Evolutionary conservation across 805 yeast genomes (phyloP).

Genomic region (Cephaloascus albidus): DNA sequence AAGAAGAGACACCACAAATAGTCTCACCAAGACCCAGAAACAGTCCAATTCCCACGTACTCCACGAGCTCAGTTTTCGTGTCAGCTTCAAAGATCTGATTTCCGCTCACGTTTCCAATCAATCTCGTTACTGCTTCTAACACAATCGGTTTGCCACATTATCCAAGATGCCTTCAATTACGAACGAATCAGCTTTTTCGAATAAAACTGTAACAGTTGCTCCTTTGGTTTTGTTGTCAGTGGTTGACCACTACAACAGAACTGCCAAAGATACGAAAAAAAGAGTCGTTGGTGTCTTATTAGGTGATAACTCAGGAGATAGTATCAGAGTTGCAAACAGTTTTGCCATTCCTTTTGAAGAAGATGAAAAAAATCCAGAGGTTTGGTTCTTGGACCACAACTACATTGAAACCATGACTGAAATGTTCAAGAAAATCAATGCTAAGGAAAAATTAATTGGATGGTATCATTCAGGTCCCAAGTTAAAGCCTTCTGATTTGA

Average conservation of each 20-base stretch:
- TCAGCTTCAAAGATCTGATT: no score
- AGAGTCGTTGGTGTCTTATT: conserved; percentile 91
- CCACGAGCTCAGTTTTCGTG: no score
- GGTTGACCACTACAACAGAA: conserved; percentile 90
- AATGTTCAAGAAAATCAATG: conserved; percentile 96
- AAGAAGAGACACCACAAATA: no score
- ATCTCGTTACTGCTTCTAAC: no score
- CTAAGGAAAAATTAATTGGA: conserved; percentile 93
- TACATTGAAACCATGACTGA: conserved; percentile 94
- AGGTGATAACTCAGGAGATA: conserved; percentile 59
- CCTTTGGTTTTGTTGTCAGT: conserved; percentile 91
- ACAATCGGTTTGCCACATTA: neutral
- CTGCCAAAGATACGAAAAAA: conserved; percentile 62
- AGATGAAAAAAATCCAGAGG: conserved; percentile 82
- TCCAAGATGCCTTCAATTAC: conserved; percentile 14
- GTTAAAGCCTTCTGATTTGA: conserved; percentile 76
- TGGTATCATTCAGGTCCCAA: conserved; percentile 99
- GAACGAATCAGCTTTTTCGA: conserved; percentile 27
- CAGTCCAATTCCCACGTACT: no score
- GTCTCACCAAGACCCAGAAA: no score
- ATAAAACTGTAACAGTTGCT: conserved; percentile 76
- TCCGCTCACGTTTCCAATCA: no score
- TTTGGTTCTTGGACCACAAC: conserved; percentile 96
- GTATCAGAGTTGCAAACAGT: conserved; percentile 75
- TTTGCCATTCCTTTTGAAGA: conserved; percentile 98